Percentiles rank a stretch among this genome's conserved stretches.
These are phyloP conservation scores for Penicillium oxalicum DNA, from an alignment of 2,329 filamentous ascomycete genomes.

Conservation along the genomic window DNA sequence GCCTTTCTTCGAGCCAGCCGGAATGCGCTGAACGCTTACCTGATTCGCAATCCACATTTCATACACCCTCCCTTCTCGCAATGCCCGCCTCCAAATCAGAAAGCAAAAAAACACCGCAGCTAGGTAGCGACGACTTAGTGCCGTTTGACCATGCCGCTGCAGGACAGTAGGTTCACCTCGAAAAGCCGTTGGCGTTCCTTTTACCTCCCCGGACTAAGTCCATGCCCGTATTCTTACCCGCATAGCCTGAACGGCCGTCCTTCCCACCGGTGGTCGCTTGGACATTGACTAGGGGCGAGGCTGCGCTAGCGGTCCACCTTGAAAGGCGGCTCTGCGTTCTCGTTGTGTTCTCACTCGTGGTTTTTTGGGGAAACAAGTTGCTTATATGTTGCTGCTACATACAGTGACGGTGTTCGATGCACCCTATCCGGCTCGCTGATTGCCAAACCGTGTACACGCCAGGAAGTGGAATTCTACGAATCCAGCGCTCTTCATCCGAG, in stretches of 20 bases:
- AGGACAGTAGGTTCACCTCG: conserved; percentile 42
- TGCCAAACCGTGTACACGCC: conserved; percentile 84
- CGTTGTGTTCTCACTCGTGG: neutral
- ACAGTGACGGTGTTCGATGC: conserved; percentile 81
- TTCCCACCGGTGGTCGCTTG: conserved; percentile 1
- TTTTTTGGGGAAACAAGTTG: neutral
- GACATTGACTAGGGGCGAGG: neutral
- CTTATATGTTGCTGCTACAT: conserved; percentile 4
- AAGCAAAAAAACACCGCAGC: conserved; percentile 28
- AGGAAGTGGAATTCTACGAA: conserved; percentile 88
- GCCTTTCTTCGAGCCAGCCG: conserved; percentile 1
- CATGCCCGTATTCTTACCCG: conserved; percentile 6
- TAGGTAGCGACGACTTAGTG: conserved; percentile 37
- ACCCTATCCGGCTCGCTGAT: conserved; percentile 78
- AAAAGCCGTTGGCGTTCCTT: neutral
- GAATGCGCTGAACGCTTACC: conserved; percentile 7
- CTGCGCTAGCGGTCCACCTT: too few species aligned
- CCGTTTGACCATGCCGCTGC: conserved; percentile 43
- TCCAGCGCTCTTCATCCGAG: conserved; percentile 62
- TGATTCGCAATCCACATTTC: neutral
- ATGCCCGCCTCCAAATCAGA: conserved; percentile 33
- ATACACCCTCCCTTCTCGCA: conserved; percentile 7
- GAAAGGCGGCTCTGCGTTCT: too few species aligned
- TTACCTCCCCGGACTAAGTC: conserved; percentile 3
- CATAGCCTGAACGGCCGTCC: neutral